Evolutionary conservation across 2,329 filamentous ascomycete genomes (phyloP).

Genomic region (Claviceps spartinae): DNA sequence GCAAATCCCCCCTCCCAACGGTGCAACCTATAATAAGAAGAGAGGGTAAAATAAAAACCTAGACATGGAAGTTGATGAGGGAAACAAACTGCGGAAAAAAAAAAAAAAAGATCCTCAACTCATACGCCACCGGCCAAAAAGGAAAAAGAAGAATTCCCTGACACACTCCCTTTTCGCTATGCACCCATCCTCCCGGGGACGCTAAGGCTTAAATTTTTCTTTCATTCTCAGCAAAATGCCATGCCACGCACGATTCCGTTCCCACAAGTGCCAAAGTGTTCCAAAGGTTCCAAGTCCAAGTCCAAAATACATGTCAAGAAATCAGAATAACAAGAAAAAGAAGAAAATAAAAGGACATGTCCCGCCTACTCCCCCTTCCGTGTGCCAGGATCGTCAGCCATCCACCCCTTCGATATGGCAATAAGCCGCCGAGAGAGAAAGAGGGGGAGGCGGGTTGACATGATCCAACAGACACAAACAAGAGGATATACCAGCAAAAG

Average conservation of each 20-base stretch:
- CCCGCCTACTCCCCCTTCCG: neutral
- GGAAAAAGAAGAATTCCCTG: constrained; percentile 16
- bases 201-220: constrained; percentile 29
- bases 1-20: neutral
- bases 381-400: constrained; percentile 1
- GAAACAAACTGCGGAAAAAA: constrained; percentile 5
- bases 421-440: too few species aligned
- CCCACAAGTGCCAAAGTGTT: constrained; percentile 5
- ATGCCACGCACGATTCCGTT: neutral
- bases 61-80: too few species aligned
- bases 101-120: constrained; percentile 16
- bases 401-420: too few species aligned
- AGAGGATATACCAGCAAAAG: too few species aligned
- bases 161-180: constrained; percentile 30
- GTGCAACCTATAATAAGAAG: neutral
- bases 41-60: too few species aligned
- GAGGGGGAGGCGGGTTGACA: too few species aligned
- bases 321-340: neutral
- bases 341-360: neutral
- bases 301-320: constrained; percentile 7
- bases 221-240: constrained; percentile 29
- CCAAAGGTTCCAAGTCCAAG: constrained; percentile 9
- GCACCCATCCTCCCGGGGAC: constrained; percentile 22
- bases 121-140: constrained; percentile 24
- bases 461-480: too few species aligned